phyloP scores from a whole-genome alignment of 345 rosid genomes.

The Aquilaria yunnanensis region DNA sequence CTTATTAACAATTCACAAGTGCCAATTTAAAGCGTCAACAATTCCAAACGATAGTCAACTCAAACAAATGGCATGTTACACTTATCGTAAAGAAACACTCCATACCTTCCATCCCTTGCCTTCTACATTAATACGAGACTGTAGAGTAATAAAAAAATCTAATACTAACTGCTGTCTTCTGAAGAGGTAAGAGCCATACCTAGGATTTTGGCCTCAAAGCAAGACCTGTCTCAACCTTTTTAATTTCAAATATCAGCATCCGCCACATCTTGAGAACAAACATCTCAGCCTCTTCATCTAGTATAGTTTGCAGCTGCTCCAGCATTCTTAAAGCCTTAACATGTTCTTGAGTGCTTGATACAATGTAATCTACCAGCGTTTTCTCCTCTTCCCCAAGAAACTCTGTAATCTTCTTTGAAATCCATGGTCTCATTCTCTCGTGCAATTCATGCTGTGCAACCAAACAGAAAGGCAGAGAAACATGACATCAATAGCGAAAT shows the following conservation, averaged over 20 bases:
- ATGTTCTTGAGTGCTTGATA: constrained; percentile 75
- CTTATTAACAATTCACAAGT: no score
- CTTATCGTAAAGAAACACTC: no score
- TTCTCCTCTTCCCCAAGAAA: constrained; percentile 95
- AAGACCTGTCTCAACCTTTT: constrained; percentile 81
- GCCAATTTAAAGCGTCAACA: no score
- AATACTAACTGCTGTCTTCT: no score
- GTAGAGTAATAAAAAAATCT: no score
- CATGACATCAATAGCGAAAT: not conserved
- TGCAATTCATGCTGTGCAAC: constrained; percentile 64
- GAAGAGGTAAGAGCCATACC: not conserved
- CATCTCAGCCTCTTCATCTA: constrained; percentile 98
- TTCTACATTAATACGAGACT: no score
- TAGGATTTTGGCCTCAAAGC: constrained; percentile 52
- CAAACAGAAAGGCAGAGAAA: constrained; percentile 3
- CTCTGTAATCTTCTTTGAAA: constrained; percentile 92
- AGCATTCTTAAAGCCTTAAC: constrained; percentile 89
- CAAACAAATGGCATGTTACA: no score
- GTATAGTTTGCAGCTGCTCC: constrained; percentile 76
- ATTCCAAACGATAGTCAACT: no score
- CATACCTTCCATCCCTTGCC: no score
- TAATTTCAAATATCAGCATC: constrained; percentile 95
- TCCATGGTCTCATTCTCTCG: constrained; percentile 98
- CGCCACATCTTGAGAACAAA: constrained; percentile 99
- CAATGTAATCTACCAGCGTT: constrained; percentile 82